Evolutionary conservation across 495 filamentous ascomycete species (phyloP).

Genomic region (Neurospora sp.): DNA sequence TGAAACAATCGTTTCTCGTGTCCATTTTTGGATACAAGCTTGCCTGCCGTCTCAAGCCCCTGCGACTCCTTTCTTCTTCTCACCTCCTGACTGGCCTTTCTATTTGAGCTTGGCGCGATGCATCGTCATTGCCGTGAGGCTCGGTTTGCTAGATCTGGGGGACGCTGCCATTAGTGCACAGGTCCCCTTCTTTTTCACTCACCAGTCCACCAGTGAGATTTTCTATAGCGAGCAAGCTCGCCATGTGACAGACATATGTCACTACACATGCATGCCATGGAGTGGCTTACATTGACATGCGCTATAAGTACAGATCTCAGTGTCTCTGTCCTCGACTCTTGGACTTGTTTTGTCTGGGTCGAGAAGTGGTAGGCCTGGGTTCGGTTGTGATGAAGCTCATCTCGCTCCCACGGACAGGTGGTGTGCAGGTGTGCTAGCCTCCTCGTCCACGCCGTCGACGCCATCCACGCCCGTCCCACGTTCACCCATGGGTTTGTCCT

Average conservation of each 20-base stretch:
- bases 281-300: background rate
- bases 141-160: background rate
- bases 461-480: background rate
- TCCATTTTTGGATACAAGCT: slow-evolving; percentile 37
- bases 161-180: background rate
- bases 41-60: slow-evolving; percentile 12
- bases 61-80: background rate
- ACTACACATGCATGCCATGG: background rate
- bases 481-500: background rate
- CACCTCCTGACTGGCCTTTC: background rate
- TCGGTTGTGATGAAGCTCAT: background rate
- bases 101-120: background rate
- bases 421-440: background rate
- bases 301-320: background rate
- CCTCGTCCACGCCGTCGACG: background rate
- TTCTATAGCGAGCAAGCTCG: background rate
- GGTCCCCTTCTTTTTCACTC: background rate
- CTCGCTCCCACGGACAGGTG: background rate
- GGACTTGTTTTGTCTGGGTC: background rate
- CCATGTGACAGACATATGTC: background rate
- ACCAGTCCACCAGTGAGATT: background rate
- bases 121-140: background rate
- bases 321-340: background rate
- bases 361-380: background rate
- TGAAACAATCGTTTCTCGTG: slow-evolving; percentile 43